These are phyloP conservation scores for Obelidium mucronatum DNA, from an alignment of 192 early-diverging fungal species.

Conservation along the genomic window DNA sequence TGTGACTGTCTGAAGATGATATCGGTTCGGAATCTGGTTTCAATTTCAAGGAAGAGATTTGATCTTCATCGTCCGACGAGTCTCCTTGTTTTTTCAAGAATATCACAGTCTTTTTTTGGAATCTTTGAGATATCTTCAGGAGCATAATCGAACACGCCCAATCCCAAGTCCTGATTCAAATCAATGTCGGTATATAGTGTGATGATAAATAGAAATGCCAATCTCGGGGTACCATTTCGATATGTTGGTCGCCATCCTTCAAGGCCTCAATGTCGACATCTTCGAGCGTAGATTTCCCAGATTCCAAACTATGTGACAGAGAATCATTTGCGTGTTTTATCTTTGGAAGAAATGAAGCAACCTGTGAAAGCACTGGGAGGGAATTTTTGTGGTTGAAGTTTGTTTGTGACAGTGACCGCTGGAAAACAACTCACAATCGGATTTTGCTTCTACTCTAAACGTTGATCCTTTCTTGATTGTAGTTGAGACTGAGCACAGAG, in stretches of 20 bases:
- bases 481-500: neutral
- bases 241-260: conserved; percentile 4
- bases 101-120: conserved; percentile 1
- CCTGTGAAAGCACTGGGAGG: conserved; percentile 6
- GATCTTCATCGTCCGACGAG: neutral
- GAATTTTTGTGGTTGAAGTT: neutral
- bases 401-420: too few species aligned
- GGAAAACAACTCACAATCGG: neutral
- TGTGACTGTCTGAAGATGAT: too few species aligned
- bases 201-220: neutral
- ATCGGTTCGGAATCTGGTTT: neutral
- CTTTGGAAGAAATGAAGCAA: conserved; percentile 31
- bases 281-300: conserved; percentile 10
- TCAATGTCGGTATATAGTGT: neutral
- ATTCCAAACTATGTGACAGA: neutral
- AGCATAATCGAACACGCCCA: conserved; percentile 27
- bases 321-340: conserved; percentile 28
- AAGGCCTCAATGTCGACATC: conserved; percentile 27
- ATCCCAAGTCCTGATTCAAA: conserved; percentile 18
- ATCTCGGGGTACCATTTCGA: conserved; percentile 21
- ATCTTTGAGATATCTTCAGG: conserved; percentile 27
- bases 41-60: neutral
- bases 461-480: neutral
- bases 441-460: neutral
- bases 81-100: neutral